Evolutionary conservation across 1,284 basidiomycete genomes (phyloP).

Genomic region (Hymenochaete sp.): DNA sequence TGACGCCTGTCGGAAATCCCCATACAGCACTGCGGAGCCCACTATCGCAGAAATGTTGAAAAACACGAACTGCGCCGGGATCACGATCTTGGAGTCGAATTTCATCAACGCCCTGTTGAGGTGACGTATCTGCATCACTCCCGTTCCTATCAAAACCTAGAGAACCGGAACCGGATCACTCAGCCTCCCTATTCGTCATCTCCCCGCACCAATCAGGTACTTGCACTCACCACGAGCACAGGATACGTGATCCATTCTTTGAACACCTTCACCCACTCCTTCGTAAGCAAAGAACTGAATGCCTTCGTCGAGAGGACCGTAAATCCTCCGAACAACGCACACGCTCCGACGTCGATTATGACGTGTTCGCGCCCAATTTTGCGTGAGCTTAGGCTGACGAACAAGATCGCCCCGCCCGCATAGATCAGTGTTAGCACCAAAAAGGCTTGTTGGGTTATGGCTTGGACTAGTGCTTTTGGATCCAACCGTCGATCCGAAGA

Average conservation of each 20-base stretch:
- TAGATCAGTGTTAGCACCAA: conserved; percentile 66
- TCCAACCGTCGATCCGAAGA: conserved; percentile 63
- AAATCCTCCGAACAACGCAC: conserved; percentile 89
- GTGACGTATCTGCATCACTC: conserved; percentile 84
- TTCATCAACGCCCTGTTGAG: conserved; percentile 85
- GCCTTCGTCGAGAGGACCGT: conserved; percentile 94
- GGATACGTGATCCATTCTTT: conserved; percentile 75
- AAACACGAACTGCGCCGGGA: conserved; percentile 91
- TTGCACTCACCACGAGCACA: conserved; percentile 45
- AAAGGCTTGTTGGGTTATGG: conserved; percentile 66
- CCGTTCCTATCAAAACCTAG: conserved; percentile 73
- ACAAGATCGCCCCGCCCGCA: conserved; percentile 42
- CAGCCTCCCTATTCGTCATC: neutral
- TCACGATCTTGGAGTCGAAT: conserved; percentile 84
- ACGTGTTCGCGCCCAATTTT: conserved; percentile 59
- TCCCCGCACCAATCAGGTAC: neutral
- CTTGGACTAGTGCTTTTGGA: conserved; percentile 58
- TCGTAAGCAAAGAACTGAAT: conserved; percentile 75
- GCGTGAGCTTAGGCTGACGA: conserved; percentile 56
- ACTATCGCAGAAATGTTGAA: conserved; percentile 83
- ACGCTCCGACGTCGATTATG: conserved; percentile 81
- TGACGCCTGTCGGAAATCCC: conserved; percentile 77
- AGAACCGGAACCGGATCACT: conserved; percentile 18
- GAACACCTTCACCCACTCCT: conserved; percentile 68
- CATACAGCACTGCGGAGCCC: conserved; percentile 88